Percentiles rank a stretch among this genome's conserved stretches.
Conservation (phyloP, 306 rosid species). For the Amphicarpaea edgeworthii region DNA sequence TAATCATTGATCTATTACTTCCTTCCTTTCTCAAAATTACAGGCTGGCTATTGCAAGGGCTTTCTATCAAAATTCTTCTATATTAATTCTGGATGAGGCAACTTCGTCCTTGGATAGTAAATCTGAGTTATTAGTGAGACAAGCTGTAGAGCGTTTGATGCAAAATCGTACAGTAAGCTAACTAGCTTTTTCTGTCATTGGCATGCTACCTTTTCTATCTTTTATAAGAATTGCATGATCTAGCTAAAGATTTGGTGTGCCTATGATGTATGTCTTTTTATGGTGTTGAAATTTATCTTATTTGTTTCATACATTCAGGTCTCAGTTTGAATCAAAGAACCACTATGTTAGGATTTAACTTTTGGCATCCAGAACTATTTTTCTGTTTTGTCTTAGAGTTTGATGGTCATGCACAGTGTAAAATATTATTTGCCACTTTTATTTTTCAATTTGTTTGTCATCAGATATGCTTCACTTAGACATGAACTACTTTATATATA, state of each 20-base stretch:
- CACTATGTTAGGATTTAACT: neutral
- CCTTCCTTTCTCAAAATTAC: constrained; percentile 44
- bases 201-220: constrained; percentile 1
- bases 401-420: too few relatives aligned
- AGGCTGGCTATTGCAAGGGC: constrained; percentile 93
- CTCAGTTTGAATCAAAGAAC: constrained; percentile 20
- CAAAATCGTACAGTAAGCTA: constrained; percentile 76
- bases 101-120: constrained; percentile 88
- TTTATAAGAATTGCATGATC: constrained; percentile 20
- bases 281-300: neutral
- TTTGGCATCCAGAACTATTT: constrained; percentile 1
- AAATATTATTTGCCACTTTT: neutral
- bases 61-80: constrained; percentile 76
- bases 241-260: constrained; percentile 19
- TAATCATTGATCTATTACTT: constrained; percentile 7
- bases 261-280: neutral
- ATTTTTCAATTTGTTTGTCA: neutral
- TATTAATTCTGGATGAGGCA: constrained; percentile 88
- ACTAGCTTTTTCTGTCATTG: constrained; percentile 30
- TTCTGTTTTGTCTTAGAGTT: neutral
- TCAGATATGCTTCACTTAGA: neutral
- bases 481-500: neutral
- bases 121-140: constrained; percentile 79
- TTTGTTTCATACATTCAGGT: constrained; percentile 11
- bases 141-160: constrained; percentile 82